Conservation (phyloP, 225 moss, liverwort and hornwort species). For the Marchantia polymorpha region DNA sequence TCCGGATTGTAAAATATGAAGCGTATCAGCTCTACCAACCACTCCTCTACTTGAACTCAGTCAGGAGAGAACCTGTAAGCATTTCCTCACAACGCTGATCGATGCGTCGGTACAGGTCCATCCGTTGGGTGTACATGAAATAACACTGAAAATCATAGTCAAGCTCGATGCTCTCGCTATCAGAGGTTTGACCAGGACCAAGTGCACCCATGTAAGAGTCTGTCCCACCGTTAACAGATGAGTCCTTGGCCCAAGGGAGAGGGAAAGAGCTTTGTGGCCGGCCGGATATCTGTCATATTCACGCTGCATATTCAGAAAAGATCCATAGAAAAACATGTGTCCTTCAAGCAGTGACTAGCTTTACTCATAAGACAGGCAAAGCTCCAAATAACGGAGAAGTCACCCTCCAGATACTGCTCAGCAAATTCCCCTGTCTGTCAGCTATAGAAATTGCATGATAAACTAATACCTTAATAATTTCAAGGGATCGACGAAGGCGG, state of each 20-base stretch:
- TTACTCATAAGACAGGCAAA: neutral
- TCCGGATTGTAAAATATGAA: no score
- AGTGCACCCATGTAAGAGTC: neutral
- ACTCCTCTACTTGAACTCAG: neutral
- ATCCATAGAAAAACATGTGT: neutral
- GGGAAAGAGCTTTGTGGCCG: conserved; percentile 65
- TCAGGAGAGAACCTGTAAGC: conserved; percentile 54
- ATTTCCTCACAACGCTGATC: conserved; percentile 86
- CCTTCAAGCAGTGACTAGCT: neutral
- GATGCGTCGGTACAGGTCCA: conserved; percentile 72
- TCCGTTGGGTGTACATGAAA: conserved; percentile 64
- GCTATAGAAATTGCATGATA: conserved; percentile 8
- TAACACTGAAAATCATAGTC: conserved; percentile 90
- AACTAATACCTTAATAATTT: conserved; percentile 63
- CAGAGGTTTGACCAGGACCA: conserved; percentile 28
- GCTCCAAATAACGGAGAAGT: neutral
- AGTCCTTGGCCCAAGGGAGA: conserved; percentile 48
- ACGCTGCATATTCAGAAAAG: conserved; percentile 5
- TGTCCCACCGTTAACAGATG: neutral
- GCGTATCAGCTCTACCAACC: no score
- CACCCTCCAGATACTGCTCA: neutral
- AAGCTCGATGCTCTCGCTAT: conserved; percentile 43
- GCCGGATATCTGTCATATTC: conserved; percentile 56
- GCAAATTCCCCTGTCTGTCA: neutral
- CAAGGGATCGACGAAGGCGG: conserved; percentile 73